Evolutionary conservation across 768 basidiomycete species (phyloP), one percentile per base, ranked within the genome.

Genomic region (Clavaria fumosa): DNA sequence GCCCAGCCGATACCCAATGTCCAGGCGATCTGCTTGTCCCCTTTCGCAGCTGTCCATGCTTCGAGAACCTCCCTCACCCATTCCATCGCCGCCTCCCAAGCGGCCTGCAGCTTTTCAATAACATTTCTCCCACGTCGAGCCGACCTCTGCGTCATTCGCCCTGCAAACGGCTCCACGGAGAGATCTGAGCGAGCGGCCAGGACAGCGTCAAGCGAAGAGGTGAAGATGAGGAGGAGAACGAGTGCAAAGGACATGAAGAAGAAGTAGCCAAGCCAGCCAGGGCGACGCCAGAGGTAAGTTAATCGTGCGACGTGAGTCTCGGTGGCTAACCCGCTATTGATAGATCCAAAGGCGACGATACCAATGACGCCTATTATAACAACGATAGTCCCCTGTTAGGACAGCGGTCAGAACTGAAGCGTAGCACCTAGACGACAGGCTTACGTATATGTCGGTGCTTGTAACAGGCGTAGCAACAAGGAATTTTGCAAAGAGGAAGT

Each of bases 1-100:
- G 88, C 83, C 93, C 91, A 96, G 1, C 78, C 79, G 35, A 97
- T 86, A 10, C 90, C 91, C 31, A 91, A 66, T 19, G 83, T 77
- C 85, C 89, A 95, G 5, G 80, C 79, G 28, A 97, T 63, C 38
- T 77, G 76, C 47, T 72, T 80, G 51, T 97, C 91, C 50, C 80
- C 80, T 50, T 78, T 81, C 9, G 77, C 65, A 20, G 71, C 76
- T 5, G 78, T 79, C 78, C 82, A 81, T 1, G 54, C 47, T 50
- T 91, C 86, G 35, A 90, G 57, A 49, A 65, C 64, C 43, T 75
- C 70, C 18, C 65, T 67, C 23, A 80, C 50, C 61, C 70, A 65
- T 19, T 57, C 49, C 56, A 81, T 72, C 5, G 61, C 37, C 22
- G 11, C 11, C 4, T 55, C 52, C 69, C 73, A 77, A 2, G 46